phyloP scores from a whole-genome alignment of 2,329 filamentous ascomycete species.

The Rachicladosporium sp. region DNA sequence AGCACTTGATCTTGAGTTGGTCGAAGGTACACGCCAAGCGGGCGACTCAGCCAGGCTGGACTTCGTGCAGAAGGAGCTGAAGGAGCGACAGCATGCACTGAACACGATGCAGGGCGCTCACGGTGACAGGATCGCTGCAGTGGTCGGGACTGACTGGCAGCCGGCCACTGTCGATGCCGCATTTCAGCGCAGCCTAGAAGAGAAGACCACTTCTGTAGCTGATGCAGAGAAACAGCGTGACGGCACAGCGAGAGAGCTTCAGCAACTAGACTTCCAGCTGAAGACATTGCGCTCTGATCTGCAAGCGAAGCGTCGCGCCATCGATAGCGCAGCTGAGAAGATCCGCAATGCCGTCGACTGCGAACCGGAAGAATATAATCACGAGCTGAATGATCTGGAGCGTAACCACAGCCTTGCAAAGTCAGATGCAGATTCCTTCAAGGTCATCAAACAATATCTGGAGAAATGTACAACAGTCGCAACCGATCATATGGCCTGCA shows the following conservation, averaged over 20 bases:
- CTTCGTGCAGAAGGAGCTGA: conserved; percentile 66
- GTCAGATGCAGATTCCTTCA: conserved; percentile 55
- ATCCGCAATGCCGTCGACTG: conserved; percentile 47
- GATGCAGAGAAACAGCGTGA: conserved; percentile 62
- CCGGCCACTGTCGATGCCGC: conserved; percentile 55
- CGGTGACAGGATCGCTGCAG: conserved; percentile 52
- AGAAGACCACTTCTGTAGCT: conserved; percentile 45
- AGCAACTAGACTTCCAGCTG: conserved; percentile 63
- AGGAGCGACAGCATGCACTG: conserved; percentile 60
- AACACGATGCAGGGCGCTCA: conserved; percentile 68
- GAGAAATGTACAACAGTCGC: conserved; percentile 53
- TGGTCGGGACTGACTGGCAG: conserved; percentile 57
- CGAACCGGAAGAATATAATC: conserved; percentile 38
- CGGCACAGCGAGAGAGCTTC: conserved; percentile 53
- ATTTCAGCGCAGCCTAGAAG: conserved; percentile 52
- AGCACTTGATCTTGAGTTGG: conserved; percentile 64
- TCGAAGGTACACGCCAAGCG: conserved; percentile 69
- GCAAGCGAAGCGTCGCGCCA: conserved; percentile 48
- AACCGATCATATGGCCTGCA: conserved; percentile 58
- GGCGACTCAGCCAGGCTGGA: conserved; percentile 76
- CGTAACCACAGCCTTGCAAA: conserved; percentile 38
- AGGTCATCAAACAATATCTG: conserved; percentile 46
- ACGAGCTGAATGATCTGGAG: conserved; percentile 41
- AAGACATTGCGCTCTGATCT: conserved; percentile 52
- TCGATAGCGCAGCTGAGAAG: conserved; percentile 37